Evolutionary conservation across 371 early-diverging fungal genomes (phyloP), one percentile per base, ranked within the genome.

Genomic region (Mucor ambiguus): DNA sequence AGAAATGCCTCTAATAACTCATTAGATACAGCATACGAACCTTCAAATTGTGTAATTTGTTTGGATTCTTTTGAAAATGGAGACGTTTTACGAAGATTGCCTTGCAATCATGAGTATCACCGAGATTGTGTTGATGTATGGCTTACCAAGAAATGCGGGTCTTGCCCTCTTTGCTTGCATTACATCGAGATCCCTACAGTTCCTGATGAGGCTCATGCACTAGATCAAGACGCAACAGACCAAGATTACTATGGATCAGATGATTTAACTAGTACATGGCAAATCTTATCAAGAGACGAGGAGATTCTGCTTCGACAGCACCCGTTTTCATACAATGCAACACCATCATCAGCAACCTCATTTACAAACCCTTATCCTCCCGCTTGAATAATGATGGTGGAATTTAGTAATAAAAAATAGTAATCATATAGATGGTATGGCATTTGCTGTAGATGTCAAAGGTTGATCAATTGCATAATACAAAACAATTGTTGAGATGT

Each of bases 21-120:
- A 28, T 24, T 61, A 49, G 61, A 49, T 1, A 61, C 61, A 16
- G 33, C 52, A 18, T 38, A 48, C 16, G 33, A 60, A 26, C 32
- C 60, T 4, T 54, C 67, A 5, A 32, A 26, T 28, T 95, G 96
- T 70, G 88, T 89, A 12, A 90, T 96, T 46, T 96, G 96, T 63
- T 71, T 95, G 52, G 87, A 88, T 59, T 86, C 83, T 10, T 94
- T 89, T 73, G 80, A 77, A 24, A 33, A 64, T 4, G 87, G 85
- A 8, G 90, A 92, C 30, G 58, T 61, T 8, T 63, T 95, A 24
- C 80, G 93, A 7, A 63, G 77, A 29, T 81, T 95, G 4, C 85
- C 86, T 5, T 95, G 96, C 72, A 71, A 76, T 2, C 96, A 95
- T 73, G 85, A 83, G 59, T 95, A 89, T 73, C 96, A 95, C 64